These are phyloP conservation scores for Scheffersomyces lignicola DNA, from an alignment of 1,139 yeast species.

Conservation along the genomic window DNA sequence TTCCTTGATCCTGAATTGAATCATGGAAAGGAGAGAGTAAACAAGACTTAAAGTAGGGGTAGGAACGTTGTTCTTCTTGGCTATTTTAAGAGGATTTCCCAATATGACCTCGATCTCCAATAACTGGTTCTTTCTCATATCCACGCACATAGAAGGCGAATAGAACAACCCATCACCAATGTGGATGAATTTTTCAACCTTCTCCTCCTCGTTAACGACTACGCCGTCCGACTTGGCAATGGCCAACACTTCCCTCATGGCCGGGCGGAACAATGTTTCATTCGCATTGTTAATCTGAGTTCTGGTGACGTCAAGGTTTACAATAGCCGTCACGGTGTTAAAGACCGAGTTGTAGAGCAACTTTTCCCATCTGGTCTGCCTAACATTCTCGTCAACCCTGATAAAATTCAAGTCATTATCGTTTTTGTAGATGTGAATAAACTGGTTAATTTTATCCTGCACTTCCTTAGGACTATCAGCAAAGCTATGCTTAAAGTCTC, in stretches of 20 bases:
- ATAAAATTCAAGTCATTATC: constrained; percentile 41
- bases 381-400: constrained; percentile 47
- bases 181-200: constrained; percentile 50
- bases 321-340: constrained; percentile 61
- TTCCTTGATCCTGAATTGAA: constrained; percentile 63
- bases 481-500: constrained; percentile 43
- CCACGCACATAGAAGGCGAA: constrained; percentile 74
- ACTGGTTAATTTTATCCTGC: constrained; percentile 31
- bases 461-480: constrained; percentile 23
- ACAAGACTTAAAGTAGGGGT: constrained; percentile 61
- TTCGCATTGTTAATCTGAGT: constrained; percentile 56
- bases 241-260: constrained; percentile 62
- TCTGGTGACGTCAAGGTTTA: constrained; percentile 56
- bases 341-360: constrained; percentile 67
- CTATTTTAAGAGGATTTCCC: constrained; percentile 69
- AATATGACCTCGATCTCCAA: constrained; percentile 71
- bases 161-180: constrained; percentile 66
- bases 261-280: constrained; percentile 52
- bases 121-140: constrained; percentile 65
- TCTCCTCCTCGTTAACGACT: constrained; percentile 38
- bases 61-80: constrained; percentile 51
- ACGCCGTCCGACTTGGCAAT: constrained; percentile 69
- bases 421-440: constrained; percentile 51
- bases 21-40: constrained; percentile 56
- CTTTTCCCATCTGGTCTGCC: constrained; percentile 68